Percentiles rank a stretch among this genome's conserved stretches.
These are phyloP conservation scores for Apophysomyces variabilis DNA, from an alignment of 371 early-diverging fungal genomes.

Conservation along the genomic window DNA sequence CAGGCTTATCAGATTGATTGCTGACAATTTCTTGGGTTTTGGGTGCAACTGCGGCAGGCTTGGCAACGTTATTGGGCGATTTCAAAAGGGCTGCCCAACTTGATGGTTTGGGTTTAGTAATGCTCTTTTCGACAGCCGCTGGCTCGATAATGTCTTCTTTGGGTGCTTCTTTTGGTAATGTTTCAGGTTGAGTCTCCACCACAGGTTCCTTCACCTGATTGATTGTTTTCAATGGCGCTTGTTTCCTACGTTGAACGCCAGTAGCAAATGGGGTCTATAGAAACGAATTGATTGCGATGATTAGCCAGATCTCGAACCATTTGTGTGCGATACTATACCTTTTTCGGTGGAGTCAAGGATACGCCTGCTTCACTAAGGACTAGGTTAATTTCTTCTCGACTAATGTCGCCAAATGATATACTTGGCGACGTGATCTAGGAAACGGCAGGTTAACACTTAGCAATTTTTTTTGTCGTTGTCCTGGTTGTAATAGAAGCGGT, in stretches of 20 bases:
- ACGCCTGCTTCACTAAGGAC: conserved; percentile 56
- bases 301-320: neutral
- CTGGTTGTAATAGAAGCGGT: neutral
- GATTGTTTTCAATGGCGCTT: conserved; percentile 12
- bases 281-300: conserved; percentile 3
- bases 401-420: conserved; percentile 60
- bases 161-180: conserved; percentile 10
- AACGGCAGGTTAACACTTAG: neutral
- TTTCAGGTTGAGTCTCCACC: neutral
- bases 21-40: conserved; percentile 19
- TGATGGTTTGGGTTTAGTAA: conserved; percentile 48
- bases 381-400: conserved; percentile 63
- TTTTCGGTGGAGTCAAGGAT: conserved; percentile 43
- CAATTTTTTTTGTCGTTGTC: too few relatives aligned
- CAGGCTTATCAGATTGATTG: conserved; percentile 17
- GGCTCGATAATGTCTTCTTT: conserved; percentile 9
- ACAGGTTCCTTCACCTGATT: conserved; percentile 12
- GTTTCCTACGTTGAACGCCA: conserved; percentile 30
- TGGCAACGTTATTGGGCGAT: conserved; percentile 29
- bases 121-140: conserved; percentile 27
- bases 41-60: conserved; percentile 15
- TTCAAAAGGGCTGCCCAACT: conserved; percentile 69
- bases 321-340: conserved; percentile 29
- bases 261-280: conserved; percentile 48
- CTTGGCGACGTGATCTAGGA: conserved; percentile 25